Evolutionary conservation across 306 rosid genomes (phyloP).

Genomic region (Rosa persica): DNA sequence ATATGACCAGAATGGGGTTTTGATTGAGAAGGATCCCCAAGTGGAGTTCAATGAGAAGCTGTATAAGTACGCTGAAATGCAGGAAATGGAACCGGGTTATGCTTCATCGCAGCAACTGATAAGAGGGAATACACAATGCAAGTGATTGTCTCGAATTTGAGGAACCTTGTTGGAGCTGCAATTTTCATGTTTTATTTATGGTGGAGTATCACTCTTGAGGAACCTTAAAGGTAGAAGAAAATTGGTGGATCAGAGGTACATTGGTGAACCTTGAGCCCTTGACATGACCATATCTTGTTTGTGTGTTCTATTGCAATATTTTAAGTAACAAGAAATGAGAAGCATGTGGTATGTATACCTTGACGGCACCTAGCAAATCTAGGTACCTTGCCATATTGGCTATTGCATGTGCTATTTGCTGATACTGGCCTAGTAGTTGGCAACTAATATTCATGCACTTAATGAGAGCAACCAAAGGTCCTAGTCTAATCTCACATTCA

Average conservation of each 20-base stretch:
- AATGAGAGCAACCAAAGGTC: no score
- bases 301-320: not conserved
- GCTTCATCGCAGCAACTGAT: slow-evolving; percentile 25
- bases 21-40: slow-evolving; percentile 73
- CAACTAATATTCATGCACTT: no score
- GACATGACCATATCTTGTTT: not conserved
- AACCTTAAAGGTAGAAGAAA: not conserved
- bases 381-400: no score
- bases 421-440: no score
- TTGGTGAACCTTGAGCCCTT: slow-evolving; percentile 1
- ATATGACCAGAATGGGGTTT: slow-evolving; percentile 54
- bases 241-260: slow-evolving; percentile 9
- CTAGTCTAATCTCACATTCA: no score
- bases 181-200: not conserved
- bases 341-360: not conserved
- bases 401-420: no score
- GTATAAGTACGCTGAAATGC: slow-evolving; percentile 51
- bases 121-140: not conserved
- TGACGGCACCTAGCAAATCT: no score
- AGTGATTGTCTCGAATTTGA: not conserved
- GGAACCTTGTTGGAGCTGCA: not conserved
- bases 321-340: not conserved
- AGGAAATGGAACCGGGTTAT: slow-evolving; percentile 37
- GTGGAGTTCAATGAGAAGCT: slow-evolving; percentile 76
- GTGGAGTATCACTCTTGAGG: not conserved